Base-by-base conservation (phyloP, 2,329 filamentous ascomycete genomes). In the Fusarium sp. region DNA sequence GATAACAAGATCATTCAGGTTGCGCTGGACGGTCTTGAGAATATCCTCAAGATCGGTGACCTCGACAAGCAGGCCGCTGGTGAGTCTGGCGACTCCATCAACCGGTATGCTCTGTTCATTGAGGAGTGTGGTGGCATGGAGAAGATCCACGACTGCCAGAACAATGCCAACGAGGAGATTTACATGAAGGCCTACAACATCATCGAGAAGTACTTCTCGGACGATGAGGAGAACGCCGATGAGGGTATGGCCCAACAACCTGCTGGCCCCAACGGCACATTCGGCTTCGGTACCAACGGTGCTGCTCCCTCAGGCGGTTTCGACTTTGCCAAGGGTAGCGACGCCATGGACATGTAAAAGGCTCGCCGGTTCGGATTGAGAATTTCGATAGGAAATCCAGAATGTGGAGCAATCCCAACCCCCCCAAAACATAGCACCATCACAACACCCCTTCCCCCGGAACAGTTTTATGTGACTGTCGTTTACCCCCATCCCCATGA, bases 131-230 rank as follows among this genome's bases (percentile, higher is more conserved):
- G 95, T 80, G 96, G 96, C 76, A 99, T 99, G 96, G 96, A 98
- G 88, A 98, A 98, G 92, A 98, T 99, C 78, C 96, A 99, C 86
- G 96, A 98, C 79, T 98, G 96, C 90, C 96, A 99, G 88, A 98
- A 97, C 88, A 99, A 99, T 80, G 96, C 96, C 87, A 99, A 99
- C 86, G 96, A 99, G 86, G 96, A 99, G 86, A 99, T 99, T 79
- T 99, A 99, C 89, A 98, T 99, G 96, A 99, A 99, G 91, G 96
- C 96, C 0, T 99, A 98, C 89, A 98, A 97, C 89, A 99, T 99
- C 85, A 99, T 99, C 77, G 96, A 99, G 89, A 98, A 98, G 88
- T 99, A 99, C 90, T 99, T 99, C 87, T 98, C 95, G 1, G 96
- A 99, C 80, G 96, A 99, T 77, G 96, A 98, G 63, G 96, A 97